phyloP scores from a whole-genome alignment of 2,329 filamentous ascomycete genomes.

The Cylindrodendrum hubeiense region DNA sequence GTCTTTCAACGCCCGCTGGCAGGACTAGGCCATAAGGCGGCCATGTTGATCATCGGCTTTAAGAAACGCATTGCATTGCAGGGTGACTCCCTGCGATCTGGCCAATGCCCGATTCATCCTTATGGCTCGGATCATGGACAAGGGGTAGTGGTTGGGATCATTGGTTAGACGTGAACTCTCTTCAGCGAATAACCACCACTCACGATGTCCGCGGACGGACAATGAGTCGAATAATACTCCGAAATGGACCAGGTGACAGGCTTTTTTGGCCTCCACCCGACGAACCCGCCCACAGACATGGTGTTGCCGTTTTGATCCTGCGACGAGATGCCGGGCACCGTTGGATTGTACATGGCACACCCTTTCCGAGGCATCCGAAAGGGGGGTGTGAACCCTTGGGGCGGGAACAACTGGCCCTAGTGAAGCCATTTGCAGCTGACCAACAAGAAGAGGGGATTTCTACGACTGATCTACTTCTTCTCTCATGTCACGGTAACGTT shows the following conservation, averaged over 20 bases:
- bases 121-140: neutral
- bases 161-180: neutral
- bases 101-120: neutral
- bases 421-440: neutral
- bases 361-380: slow-evolving; percentile 23
- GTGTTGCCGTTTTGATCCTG: neutral
- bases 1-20: neutral
- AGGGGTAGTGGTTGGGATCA: neutral
- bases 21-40: neutral
- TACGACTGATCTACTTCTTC: neutral
- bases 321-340: slow-evolving; percentile 2
- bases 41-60: neutral
- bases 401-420: slow-evolving; percentile 8
- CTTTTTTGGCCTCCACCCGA: neutral
- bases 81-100: neutral
- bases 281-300: slow-evolving; percentile 1
- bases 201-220: neutral
- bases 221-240: neutral
- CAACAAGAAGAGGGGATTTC: neutral
- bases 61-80: neutral
- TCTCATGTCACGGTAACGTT: slow-evolving; percentile 10
- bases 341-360: slow-evolving; percentile 1
- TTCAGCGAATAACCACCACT: neutral
- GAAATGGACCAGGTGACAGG: neutral
- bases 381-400: slow-evolving; percentile 17